Conservation (phyloP, 495 filamentous ascomycete genomes). For the Chaetomium tenue region DNA sequence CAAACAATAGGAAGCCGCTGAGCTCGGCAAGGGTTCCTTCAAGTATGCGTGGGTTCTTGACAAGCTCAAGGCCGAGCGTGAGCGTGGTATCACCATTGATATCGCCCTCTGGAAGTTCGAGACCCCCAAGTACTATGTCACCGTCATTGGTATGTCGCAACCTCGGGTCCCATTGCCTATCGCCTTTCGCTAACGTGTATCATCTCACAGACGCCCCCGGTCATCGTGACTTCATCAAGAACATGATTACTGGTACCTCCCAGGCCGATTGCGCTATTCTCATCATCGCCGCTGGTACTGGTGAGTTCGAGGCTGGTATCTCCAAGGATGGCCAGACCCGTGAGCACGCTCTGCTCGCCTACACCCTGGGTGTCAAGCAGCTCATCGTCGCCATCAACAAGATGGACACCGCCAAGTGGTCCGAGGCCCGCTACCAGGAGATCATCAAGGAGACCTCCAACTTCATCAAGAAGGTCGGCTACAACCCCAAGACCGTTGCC, state of each 20-base stretch:
- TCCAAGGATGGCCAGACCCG: conserved; percentile 99
- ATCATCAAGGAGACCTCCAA: conserved; percentile 99
- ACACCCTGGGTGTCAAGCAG: conserved; percentile 99
- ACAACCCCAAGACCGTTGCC: conserved; percentile 96
- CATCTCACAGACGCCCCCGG: conserved; percentile 86
- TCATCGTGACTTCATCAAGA: conserved; percentile 99
- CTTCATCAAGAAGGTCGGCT: conserved; percentile 99
- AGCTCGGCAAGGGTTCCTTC: conserved; percentile 99
- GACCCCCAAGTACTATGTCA: conserved; percentile 97
- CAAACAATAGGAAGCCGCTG: conserved; percentile 81
- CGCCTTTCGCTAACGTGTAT: conserved; percentile 16
- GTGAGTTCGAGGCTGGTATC: conserved; percentile 99
- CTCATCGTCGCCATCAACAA: conserved; percentile 99
- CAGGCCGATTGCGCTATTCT: conserved; percentile 99
- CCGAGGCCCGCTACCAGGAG: conserved; percentile 92
- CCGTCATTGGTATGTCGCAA: conserved; percentile 80
- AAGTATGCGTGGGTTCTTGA: conserved; percentile 99
- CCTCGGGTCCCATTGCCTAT: not conserved
- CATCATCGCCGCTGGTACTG: conserved; percentile 99
- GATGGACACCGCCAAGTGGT: conserved; percentile 99
- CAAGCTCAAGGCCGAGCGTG: conserved; percentile 99
- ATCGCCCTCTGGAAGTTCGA: conserved; percentile 99
- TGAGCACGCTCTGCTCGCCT: conserved; percentile 99
- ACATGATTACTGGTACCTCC: conserved; percentile 99
- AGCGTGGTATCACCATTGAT: conserved; percentile 99